Base-by-base conservation (phyloP, 768 basidiomycete species). In the Boletus sp. region DNA sequence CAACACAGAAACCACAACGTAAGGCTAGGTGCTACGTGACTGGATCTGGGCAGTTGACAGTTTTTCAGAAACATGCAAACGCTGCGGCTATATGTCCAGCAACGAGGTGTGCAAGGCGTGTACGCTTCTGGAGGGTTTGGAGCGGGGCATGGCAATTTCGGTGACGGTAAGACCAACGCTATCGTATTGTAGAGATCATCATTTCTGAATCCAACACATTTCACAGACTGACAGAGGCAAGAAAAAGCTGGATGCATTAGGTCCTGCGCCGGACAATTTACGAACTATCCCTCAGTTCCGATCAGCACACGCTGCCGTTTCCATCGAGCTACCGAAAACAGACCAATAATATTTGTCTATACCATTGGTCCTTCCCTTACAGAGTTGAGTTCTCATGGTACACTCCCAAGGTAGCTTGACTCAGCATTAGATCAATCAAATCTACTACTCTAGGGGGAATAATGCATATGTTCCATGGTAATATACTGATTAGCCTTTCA, bases 101-200 rank as follows among this genome's bases (percentile, higher is more conserved):
- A 97, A 98, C 63, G 86, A 89, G n/a, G 75, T 99, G n/a, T 95
- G 94, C 69, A 95, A 95, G 70, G 95, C 94, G 1, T 97, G 95
- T 60, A 90, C 88, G 0, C 76, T 98, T 5, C 77, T 98, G 0
- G 92, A 98, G 72, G 92, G 94, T 8, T 77, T 98, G 15, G 94
- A 97, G 71, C 81, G 90, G 40, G 94, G 94, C 14, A 80, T 92
- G 76, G 87, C 80, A 5, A 75, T 71, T 59, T 78, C 83, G 39
- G 82, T 79, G 41, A 84, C 85, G 45, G 89, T 89, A 65, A 58
- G 86, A 77, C 8, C 0, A 57, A 50, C 53, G 36, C 40, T 42
- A 11, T 29, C 20, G 30, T 49, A 30, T 39, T 37, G 18, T 39
- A 30, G 50, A 14, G 37, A 39, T 17, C 11, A 36, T 39, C 6